phyloP scores from a whole-genome alignment of 768 basidiomycete species.

The Paxillus rubicundulus region DNA sequence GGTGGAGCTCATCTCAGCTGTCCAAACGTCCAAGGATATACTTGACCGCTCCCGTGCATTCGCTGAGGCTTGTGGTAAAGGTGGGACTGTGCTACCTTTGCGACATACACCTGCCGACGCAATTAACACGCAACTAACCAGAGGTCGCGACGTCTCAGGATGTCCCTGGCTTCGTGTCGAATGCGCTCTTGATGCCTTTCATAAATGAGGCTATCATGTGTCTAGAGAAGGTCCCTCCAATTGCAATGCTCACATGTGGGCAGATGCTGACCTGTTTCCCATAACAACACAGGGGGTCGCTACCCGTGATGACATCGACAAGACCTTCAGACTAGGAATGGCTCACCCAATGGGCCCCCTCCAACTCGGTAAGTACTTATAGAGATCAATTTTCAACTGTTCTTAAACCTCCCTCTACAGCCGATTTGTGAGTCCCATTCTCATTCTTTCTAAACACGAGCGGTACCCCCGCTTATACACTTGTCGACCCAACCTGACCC shows the following conservation, averaged over 20 bases:
- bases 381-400: background rate
- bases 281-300: conserved; percentile 68
- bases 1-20: conserved; percentile 91
- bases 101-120: background rate
- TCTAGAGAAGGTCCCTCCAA: conserved; percentile 68
- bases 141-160: conserved; percentile 91
- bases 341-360: conserved; percentile 94
- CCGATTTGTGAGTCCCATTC: conserved; percentile 29
- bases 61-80: conserved; percentile 88
- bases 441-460: too few species aligned
- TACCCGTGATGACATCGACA: conserved; percentile 92
- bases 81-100: conserved; percentile 31
- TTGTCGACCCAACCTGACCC: background rate
- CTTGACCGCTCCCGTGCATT: conserved; percentile 76
- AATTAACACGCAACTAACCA: conserved; percentile 28
- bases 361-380: conserved; percentile 59
- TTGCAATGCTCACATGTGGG: background rate
- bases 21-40: conserved; percentile 82
- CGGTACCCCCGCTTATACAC: background rate
- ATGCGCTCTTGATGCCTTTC: conserved; percentile 94
- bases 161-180: conserved; percentile 93
- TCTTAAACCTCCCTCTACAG: conserved; percentile 15
- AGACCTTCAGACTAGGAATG: conserved; percentile 91
- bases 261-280: background rate
- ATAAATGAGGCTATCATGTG: conserved; percentile 97